Evolutionary conservation across 2,329 filamentous ascomycete genomes (phyloP).

Genomic region (Paecilomyces formosus): DNA sequence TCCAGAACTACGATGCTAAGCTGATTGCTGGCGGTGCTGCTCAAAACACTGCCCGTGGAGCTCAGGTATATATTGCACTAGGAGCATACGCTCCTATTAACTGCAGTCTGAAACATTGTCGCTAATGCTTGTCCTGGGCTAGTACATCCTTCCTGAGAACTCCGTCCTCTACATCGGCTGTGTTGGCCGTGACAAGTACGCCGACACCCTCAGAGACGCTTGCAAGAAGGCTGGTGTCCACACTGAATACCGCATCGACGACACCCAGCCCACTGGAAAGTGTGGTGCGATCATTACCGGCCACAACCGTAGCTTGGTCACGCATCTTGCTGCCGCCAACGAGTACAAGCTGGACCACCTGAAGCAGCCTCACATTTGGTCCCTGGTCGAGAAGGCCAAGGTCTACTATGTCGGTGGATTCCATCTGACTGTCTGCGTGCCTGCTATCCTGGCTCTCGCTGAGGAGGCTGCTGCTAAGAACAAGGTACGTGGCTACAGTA

Average conservation of each 20-base stretch:
- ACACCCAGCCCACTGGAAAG: slow-evolving; percentile 75
- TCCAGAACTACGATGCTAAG: slow-evolving; percentile 87
- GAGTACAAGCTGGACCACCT: slow-evolving; percentile 93
- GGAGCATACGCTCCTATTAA: neutral
- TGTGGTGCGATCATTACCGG: slow-evolving; percentile 96
- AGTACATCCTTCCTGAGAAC: slow-evolving; percentile 85
- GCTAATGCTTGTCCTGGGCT: slow-evolving; percentile 2
- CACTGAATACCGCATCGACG: slow-evolving; percentile 90
- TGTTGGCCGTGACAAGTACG: slow-evolving; percentile 93
- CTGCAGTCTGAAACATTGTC: neutral
- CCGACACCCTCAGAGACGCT: slow-evolving; percentile 76
- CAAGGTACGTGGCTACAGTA: slow-evolving; percentile 51
- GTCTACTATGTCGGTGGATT: slow-evolving; percentile 92
- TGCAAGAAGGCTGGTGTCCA: slow-evolving; percentile 82
- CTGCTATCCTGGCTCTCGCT: slow-evolving; percentile 80
- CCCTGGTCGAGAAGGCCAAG: slow-evolving; percentile 78
- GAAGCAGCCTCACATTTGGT: slow-evolving; percentile 86
- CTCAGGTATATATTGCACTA: slow-evolving; percentile 49
- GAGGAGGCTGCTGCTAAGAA: slow-evolving; percentile 82
- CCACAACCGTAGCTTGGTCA: slow-evolving; percentile 90
- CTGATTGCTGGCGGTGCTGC: slow-evolving; percentile 93
- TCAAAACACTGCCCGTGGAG: slow-evolving; percentile 94
- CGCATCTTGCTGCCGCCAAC: slow-evolving; percentile 92
- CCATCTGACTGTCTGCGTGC: slow-evolving; percentile 93
- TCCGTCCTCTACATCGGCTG: slow-evolving; percentile 91